Evolutionary conservation across 441 rosid genomes (phyloP).

Genomic region (Eugenia klotzschiana): DNA sequence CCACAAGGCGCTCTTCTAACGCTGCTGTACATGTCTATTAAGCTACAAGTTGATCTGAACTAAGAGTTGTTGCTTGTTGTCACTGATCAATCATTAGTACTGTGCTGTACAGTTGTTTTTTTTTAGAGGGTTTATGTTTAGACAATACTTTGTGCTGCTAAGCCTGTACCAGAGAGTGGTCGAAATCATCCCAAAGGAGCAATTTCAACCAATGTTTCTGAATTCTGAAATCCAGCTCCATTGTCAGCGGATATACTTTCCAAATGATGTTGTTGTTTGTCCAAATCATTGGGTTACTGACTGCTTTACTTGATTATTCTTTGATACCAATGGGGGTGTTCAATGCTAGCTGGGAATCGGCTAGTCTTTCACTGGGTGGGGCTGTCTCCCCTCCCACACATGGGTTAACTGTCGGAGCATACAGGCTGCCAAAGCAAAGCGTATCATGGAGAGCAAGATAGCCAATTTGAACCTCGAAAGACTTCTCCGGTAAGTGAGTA

Average conservation of each 20-base stretch:
- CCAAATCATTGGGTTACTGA: neutral
- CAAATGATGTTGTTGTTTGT: neutral
- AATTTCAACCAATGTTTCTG: neutral
- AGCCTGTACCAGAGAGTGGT: neutral
- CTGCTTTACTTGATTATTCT: neutral
- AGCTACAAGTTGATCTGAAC: slow-evolving; percentile 50
- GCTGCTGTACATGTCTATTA: slow-evolving; percentile 74
- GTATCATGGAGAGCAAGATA: neutral
- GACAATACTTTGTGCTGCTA: neutral
- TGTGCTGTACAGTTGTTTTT: neutral
- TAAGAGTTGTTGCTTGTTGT: slow-evolving; percentile 5
- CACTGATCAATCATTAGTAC: neutral
- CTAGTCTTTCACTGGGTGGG: neutral
- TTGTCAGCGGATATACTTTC: neutral
- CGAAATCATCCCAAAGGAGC: neutral
- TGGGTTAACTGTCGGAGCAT: neutral
- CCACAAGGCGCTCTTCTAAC: slow-evolving; percentile 77
- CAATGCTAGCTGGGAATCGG: neutral
- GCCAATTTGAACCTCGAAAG: neutral
- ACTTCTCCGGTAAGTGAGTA: neutral
- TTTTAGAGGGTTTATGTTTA: neutral
- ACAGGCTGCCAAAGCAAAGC: neutral
- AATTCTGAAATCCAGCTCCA: neutral
- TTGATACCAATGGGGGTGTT: neutral
- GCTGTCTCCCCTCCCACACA: neutral